A percentile compares a stretch with the other conserved stretches of the same genome.
phyloP scores from a whole-genome alignment of 768 basidiomycete species.

The Agaricus subrufescens region DNA sequence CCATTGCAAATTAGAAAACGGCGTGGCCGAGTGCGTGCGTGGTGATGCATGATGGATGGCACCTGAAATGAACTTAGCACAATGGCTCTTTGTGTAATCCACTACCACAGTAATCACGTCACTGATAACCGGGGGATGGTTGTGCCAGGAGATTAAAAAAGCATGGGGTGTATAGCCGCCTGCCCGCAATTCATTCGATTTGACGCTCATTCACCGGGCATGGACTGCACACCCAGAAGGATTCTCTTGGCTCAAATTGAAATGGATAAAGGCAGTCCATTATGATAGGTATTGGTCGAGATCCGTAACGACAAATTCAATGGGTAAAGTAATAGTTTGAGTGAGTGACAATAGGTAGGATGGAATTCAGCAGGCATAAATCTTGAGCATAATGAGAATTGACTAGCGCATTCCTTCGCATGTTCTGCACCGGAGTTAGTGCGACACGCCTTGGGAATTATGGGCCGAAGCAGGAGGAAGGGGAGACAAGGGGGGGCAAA shows the following conservation, averaged over 20 bases:
- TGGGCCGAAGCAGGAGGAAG: background rate
- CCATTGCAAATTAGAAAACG: no score
- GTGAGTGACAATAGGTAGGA: conserved; percentile 4
- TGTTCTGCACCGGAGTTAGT: conserved; percentile 15
- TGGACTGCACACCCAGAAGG: background rate
- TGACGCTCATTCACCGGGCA: background rate
- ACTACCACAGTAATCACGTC: background rate
- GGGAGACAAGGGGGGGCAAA: background rate
- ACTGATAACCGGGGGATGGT: background rate
- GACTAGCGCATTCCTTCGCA: conserved; percentile 1
- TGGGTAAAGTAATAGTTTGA: background rate
- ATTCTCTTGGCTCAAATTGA: background rate
- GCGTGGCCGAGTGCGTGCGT: background rate
- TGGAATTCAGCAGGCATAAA: conserved; percentile 1
- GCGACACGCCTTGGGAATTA: conserved; percentile 11
- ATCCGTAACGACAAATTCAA: background rate
- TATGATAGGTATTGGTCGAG: background rate
- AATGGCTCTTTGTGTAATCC: background rate
- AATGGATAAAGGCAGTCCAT: background rate
- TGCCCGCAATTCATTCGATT: background rate
- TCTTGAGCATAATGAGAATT: conserved; percentile 5
- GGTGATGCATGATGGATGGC: background rate
- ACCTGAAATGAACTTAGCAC: background rate
- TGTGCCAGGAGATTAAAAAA: background rate
- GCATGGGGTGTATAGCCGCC: background rate